phyloP scores from a whole-genome alignment of 2,329 filamentous ascomycete species.

The Colletotrichum zoysiae region DNA sequence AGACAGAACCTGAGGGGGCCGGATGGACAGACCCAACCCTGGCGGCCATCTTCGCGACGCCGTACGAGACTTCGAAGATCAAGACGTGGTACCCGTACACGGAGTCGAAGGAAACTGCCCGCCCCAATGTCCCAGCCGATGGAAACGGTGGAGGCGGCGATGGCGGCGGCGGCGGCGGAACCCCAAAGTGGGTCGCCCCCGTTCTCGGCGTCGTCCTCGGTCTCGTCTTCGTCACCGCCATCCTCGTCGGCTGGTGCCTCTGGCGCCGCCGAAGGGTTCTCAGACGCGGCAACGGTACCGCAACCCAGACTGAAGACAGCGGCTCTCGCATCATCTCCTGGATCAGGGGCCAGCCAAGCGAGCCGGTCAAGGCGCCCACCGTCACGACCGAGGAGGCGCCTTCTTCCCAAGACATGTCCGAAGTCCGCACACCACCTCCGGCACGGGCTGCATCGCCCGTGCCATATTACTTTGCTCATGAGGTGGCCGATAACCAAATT shows the following conservation, averaged over 20 bases:
- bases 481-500: conserved; percentile 60
- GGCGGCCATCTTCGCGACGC: conserved; percentile 63
- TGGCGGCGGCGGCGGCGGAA: conserved; percentile 47
- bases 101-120: conserved; percentile 48
- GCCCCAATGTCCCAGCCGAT: conserved; percentile 38
- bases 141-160: conserved; percentile 26
- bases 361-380: conserved; percentile 58
- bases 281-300: conserved; percentile 52
- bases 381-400: conserved; percentile 59
- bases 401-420: conserved; percentile 56
- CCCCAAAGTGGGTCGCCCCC: conserved; percentile 70
- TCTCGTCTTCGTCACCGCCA: conserved; percentile 65
- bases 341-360: conserved; percentile 60
- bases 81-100: conserved; percentile 72
- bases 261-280: conserved; percentile 64
- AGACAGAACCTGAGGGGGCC: conserved; percentile 71
- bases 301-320: conserved; percentile 60
- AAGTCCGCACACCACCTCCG: conserved; percentile 44
- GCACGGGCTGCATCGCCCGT: conserved; percentile 41
- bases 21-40: conserved; percentile 66
- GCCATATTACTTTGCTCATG: conserved; percentile 44
- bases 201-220: conserved; percentile 73
- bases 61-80: conserved; percentile 70
- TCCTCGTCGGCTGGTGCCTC: conserved; percentile 65
- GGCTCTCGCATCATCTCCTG: conserved; percentile 64